Evolutionary conservation across 225 moss, liverwort and hornwort genomes (phyloP).

Genomic region (Pseudoscleropodium purum): DNA sequence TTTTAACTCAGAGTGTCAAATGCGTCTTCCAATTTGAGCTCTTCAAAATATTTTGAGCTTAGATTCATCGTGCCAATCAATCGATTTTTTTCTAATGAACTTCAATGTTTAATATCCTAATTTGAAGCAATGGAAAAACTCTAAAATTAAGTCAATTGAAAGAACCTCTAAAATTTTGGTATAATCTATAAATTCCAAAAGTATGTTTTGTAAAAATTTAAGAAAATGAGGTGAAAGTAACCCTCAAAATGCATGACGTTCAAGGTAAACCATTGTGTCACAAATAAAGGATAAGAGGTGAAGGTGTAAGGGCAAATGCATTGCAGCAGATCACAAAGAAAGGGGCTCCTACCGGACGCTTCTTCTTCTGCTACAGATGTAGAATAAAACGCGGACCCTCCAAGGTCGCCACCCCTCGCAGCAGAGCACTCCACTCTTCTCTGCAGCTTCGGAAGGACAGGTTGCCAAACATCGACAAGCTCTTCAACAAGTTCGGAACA

Average conservation of each 20-base stretch:
- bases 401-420: slow-evolving; percentile 2
- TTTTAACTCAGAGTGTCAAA: not conserved
- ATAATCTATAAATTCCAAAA: not conserved
- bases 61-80: not conserved
- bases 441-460: not conserved
- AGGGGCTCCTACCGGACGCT: slow-evolving; percentile 12
- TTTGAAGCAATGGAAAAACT: not conserved
- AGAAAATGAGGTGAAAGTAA: not conserved
- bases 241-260: not conserved
- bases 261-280: not conserved
- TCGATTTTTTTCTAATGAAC: no score
- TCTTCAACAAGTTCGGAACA: not conserved
- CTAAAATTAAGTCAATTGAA: not conserved
- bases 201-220: not conserved
- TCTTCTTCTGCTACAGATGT: slow-evolving; percentile 5
- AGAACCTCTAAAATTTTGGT: not conserved
- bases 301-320: not conserved
- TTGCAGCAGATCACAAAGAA: not conserved
- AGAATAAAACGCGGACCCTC: slow-evolving; percentile 10
- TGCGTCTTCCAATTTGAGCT: no score
- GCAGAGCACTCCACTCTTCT: slow-evolving; percentile 10
- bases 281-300: not conserved
- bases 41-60: not conserved
- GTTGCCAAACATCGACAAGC: not conserved
- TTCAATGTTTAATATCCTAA: not conserved